Conservation (phyloP, 352 stramenopile species). For the Phytophthora kernoviae region DNA sequence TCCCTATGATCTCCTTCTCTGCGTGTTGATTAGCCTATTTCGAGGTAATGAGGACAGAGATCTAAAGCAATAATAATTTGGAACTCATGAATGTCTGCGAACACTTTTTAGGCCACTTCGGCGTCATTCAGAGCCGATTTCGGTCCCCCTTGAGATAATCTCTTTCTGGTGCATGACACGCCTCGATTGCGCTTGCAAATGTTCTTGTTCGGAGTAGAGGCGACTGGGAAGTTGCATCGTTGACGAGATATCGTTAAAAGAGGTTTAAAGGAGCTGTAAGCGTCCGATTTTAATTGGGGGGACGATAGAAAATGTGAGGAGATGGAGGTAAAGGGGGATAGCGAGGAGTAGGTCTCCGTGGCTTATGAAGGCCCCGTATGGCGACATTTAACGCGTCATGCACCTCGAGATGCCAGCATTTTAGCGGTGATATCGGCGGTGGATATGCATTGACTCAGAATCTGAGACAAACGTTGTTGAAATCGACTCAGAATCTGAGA, state of each 20-base stretch:
- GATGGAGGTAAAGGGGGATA: no score
- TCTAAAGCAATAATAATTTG: background rate
- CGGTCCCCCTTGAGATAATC: background rate
- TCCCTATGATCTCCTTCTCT: background rate
- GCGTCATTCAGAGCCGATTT: constrained; percentile 1
- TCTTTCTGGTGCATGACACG: background rate
- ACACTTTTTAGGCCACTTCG: background rate
- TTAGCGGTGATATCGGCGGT: no score
- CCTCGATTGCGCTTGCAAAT: background rate
- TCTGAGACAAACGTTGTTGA: no score
- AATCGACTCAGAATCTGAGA: no score
- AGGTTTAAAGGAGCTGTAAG: background rate
- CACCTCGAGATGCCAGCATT: background rate
- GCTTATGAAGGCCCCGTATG: background rate
- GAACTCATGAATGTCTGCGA: background rate
- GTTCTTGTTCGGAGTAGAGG: background rate
- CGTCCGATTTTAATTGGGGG: background rate
- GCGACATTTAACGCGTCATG: background rate
- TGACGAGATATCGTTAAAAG: background rate
- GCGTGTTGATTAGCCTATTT: background rate
- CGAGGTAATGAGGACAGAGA: background rate
- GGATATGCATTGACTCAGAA: no score
- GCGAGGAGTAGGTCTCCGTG: background rate
- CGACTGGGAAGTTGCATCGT: background rate
- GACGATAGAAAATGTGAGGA: background rate